These are phyloP conservation scores for Strigomonas culicis DNA, from an alignment of 208 protist species.

Conservation along the genomic window DNA sequence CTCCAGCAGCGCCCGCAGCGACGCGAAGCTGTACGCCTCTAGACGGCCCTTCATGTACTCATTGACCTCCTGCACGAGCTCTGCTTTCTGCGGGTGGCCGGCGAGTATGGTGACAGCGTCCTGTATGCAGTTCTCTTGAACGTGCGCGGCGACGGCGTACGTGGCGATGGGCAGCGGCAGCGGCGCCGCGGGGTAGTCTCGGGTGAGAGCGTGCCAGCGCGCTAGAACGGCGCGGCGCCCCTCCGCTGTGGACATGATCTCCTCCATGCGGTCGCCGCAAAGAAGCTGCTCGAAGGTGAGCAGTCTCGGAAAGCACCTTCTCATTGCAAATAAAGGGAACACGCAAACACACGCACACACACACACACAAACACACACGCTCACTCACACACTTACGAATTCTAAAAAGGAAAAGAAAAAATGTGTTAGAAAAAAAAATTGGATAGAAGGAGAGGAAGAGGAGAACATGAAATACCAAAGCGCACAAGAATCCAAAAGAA, in stretches of 20 bases:
- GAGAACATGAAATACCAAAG: not conserved
- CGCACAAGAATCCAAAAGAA: constrained; percentile 9
- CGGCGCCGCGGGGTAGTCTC: constrained; percentile 28
- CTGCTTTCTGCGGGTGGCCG: constrained; percentile 28
- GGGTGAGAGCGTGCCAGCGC: not conserved
- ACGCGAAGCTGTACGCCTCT: constrained; percentile 11
- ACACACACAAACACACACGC: no score
- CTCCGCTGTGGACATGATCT: constrained; percentile 2
- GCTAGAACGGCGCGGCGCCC: not conserved
- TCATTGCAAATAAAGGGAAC: constrained; percentile 12
- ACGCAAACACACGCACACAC: no score
- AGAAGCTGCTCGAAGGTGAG: constrained; percentile 65
- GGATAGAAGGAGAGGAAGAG: no score
- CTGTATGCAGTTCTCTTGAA: constrained; percentile 22
- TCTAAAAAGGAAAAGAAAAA: no score
- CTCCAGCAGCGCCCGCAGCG: constrained; percentile 30
- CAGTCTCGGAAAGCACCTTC: constrained; percentile 23
- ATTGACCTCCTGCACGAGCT: constrained; percentile 19
- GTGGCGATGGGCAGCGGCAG: constrained; percentile 50
- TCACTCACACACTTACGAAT: no score
- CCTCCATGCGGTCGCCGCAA: constrained; percentile 25
- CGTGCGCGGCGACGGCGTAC: constrained; percentile 20
- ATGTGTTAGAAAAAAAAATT: no score
- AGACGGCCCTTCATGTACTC: constrained; percentile 18
- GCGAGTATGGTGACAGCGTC: constrained; percentile 40